Percentiles rank a stretch among this genome's conserved stretches.
phyloP scores from a whole-genome alignment of 176 grass and related monocot species.

The Panicum miliaceum region DNA sequence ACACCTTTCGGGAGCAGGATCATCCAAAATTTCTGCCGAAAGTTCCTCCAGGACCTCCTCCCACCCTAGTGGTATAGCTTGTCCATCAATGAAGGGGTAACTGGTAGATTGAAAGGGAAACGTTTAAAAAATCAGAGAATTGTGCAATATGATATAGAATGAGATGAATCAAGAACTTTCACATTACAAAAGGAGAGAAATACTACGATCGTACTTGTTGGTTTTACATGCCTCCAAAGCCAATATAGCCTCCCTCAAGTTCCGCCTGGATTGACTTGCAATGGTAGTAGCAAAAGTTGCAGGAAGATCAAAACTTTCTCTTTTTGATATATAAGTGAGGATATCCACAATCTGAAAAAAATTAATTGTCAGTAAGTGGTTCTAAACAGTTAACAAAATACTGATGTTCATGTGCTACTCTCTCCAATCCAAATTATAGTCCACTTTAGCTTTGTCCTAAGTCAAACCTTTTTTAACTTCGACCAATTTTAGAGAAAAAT shows the following conservation, averaged over 20 bases:
- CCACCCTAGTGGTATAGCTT: constrained; percentile 70
- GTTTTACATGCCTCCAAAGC: constrained; percentile 76
- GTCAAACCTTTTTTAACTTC: too few relatives aligned
- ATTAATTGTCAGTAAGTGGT: constrained; percentile 4
- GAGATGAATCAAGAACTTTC: neutral
- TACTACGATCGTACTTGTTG: constrained; percentile 49
- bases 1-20: constrained; percentile 62
- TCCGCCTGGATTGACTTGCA: constrained; percentile 59
- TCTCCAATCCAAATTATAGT: too few relatives aligned
- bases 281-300: constrained; percentile 57
- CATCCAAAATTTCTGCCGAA: constrained; percentile 67
- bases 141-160: neutral
- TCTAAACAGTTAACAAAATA: constrained; percentile 16
- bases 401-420: constrained; percentile 5
- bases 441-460: too few relatives aligned
- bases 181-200: constrained; percentile 2
- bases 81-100: constrained; percentile 66
- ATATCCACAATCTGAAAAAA: constrained; percentile 61
- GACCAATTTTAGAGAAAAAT: too few relatives aligned
- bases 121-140: constrained; percentile 4
- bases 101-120: constrained; percentile 46
- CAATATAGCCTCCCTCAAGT: constrained; percentile 72
- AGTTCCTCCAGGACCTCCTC: constrained; percentile 63
- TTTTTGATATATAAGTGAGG: constrained; percentile 64
- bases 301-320: constrained; percentile 61